Evolutionary conservation across 2,329 filamentous ascomycete species (phyloP).

Genomic region (Diaporthe citrichinensis): DNA sequence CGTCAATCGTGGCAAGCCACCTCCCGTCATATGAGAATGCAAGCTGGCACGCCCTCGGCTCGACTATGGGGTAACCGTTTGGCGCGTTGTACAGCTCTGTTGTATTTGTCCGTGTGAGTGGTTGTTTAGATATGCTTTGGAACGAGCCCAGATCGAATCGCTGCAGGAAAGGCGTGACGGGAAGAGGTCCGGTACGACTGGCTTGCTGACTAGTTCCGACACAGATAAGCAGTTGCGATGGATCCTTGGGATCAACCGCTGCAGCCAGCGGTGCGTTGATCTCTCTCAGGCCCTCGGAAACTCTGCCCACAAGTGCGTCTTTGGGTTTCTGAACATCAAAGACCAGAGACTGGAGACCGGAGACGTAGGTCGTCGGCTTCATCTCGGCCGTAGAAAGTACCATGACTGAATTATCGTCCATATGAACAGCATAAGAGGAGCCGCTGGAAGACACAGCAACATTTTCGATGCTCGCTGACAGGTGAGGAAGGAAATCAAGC

Average conservation of each 20-base stretch:
- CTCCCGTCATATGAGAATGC: conserved; percentile 84
- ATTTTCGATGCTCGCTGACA: conserved; percentile 87
- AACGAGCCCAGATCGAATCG: conserved; percentile 87
- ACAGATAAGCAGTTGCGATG: conserved; percentile 77
- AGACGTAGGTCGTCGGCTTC: conserved; percentile 85
- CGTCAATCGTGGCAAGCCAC: conserved; percentile 93
- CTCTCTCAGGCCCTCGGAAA: conserved; percentile 61
- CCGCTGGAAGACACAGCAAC: conserved; percentile 86
- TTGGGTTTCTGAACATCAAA: conserved; percentile 65
- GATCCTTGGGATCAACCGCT: conserved; percentile 71
- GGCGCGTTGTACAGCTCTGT: conserved; percentile 84
- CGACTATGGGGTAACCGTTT: conserved; percentile 78
- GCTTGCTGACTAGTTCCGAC: conserved; percentile 74
- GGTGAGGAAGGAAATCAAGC: conserved; percentile 88
- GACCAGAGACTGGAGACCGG: conserved; percentile 80
- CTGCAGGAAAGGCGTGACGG: conserved; percentile 77
- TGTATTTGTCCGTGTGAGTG: conserved; percentile 87
- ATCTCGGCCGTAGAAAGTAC: conserved; percentile 91
- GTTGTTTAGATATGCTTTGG: conserved; percentile 86
- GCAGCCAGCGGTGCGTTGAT: conserved; percentile 69
- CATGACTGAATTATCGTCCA: conserved; percentile 94
- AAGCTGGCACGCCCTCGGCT: conserved; percentile 83
- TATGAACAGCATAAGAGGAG: conserved; percentile 84
- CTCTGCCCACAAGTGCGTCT: conserved; percentile 66
- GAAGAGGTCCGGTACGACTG: conserved; percentile 63